A percentile compares a stretch with the other conserved stretches of the same genome.
Evolutionary conservation across 2,329 filamentous ascomycete species (phyloP).

Genomic region (Diaporthe destruens): DNA sequence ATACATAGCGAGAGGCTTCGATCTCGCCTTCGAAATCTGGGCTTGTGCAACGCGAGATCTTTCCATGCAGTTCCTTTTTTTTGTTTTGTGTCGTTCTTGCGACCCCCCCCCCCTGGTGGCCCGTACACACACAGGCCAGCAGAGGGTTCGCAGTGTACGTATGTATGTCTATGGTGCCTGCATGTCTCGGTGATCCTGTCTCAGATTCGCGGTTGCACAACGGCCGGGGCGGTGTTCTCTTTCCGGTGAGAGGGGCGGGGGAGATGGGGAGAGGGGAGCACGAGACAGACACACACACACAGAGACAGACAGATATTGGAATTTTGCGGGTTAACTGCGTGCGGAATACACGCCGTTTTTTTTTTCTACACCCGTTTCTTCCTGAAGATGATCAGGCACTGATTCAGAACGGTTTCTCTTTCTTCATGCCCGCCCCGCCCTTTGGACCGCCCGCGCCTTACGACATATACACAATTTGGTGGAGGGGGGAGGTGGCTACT

Average conservation of each 20-base stretch:
- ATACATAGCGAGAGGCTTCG: conserved; percentile 1
- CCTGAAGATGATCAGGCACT: conserved; percentile 7
- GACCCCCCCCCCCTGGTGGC: background rate
- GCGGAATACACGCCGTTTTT: conserved; percentile 33
- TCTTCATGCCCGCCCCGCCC: background rate
- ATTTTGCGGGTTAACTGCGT: conserved; percentile 1
- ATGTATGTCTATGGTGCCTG: conserved; percentile 23
- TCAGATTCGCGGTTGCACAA: conserved; percentile 35
- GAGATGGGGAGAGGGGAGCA: background rate
- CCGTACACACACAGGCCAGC: background rate
- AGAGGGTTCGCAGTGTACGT: conserved; percentile 4
- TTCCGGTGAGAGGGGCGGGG: conserved; percentile 31
- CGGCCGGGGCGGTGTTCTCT: conserved; percentile 33
- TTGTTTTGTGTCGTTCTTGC: too few species aligned
- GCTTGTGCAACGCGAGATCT: conserved; percentile 28
- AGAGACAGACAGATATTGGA: background rate
- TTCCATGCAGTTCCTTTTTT: background rate
- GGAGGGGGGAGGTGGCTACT: too few species aligned
- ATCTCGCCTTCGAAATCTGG: conserved; percentile 26
- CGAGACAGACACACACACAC: too few species aligned
- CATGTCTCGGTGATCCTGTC: conserved; percentile 30
- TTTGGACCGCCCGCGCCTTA: background rate
- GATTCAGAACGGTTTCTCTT: conserved; percentile 16
- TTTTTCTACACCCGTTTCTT: too few species aligned
- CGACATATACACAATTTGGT: background rate